These are phyloP conservation scores for Linum usitatissimum DNA, from an alignment of 345 rosid species.

Conservation along the genomic window DNA sequence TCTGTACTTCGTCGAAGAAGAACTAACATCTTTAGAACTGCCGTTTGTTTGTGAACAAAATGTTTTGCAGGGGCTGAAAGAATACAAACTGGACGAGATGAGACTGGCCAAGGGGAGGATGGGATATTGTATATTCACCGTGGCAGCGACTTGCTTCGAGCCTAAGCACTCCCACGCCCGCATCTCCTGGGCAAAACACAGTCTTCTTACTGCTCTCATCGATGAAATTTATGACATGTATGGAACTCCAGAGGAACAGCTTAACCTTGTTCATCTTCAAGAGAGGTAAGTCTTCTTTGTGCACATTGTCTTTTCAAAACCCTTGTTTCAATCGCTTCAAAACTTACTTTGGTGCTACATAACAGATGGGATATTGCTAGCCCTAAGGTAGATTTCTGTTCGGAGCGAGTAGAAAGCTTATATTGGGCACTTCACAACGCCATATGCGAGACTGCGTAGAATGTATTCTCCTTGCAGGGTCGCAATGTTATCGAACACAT, in stretches of 20 bases:
- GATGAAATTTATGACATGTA: slow-evolving; percentile 88
- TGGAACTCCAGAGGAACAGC: slow-evolving; percentile 61
- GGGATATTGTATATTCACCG: slow-evolving; percentile 73
- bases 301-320: too few relatives aligned
- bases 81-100: slow-evolving; percentile 50
- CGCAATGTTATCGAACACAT: slow-evolving; percentile 40
- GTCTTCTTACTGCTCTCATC: slow-evolving; percentile 68
- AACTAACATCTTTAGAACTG: too few relatives aligned
- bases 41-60: too few relatives aligned
- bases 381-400: slow-evolving; percentile 39
- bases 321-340: too few relatives aligned
- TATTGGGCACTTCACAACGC: slow-evolving; percentile 56
- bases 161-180: slow-evolving; percentile 74
- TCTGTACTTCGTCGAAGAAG: too few relatives aligned
- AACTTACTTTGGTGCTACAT: too few relatives aligned
- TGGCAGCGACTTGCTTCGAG: slow-evolving; percentile 49
- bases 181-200: slow-evolving; percentile 81
- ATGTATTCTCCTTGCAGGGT: slow-evolving; percentile 53
- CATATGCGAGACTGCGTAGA: slow-evolving; percentile 56
- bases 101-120: slow-evolving; percentile 68
- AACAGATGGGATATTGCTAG: slow-evolving; percentile 60
- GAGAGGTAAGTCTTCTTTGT: slow-evolving; percentile 58
- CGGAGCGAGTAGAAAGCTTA: slow-evolving; percentile 66
- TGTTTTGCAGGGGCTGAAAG: slow-evolving; percentile 76
- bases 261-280: slow-evolving; percentile 52